A percentile compares a stretch with the other conserved stretches of the same genome.
phyloP scores from a whole-genome alignment of 352 stramenopile genomes.

The Pythium angustatum region DNA sequence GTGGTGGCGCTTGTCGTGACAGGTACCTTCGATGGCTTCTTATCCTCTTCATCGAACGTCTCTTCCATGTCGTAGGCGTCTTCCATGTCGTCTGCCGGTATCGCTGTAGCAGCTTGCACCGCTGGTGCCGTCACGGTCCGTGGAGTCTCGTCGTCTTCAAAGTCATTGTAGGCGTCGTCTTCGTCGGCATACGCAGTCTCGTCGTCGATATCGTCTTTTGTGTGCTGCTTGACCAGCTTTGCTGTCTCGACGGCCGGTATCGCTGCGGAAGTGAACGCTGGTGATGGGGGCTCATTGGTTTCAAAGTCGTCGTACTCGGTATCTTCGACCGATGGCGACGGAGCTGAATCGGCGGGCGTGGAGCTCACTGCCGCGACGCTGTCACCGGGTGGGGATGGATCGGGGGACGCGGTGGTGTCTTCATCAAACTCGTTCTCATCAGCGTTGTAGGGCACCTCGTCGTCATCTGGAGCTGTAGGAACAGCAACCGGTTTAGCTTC shows the following conservation, averaged over 20 bases:
- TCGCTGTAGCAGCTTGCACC: not conserved
- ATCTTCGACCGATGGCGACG: slow-evolving; percentile 8
- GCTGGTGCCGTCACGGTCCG: not conserved
- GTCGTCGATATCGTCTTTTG: slow-evolving; percentile 7
- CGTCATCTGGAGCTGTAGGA: not conserved
- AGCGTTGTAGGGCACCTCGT: slow-evolving; percentile 21
- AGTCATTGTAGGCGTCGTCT: slow-evolving; percentile 52
- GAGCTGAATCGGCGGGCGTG: not conserved
- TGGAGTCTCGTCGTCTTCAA: slow-evolving; percentile 29
- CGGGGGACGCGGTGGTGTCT: not conserved
- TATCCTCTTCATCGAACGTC: slow-evolving; percentile 45
- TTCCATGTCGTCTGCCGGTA: slow-evolving; percentile 27
- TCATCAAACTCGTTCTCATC: slow-evolving; percentile 25
- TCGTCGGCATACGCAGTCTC: slow-evolving; percentile 24
- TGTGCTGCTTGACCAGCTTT: slow-evolving; percentile 10
- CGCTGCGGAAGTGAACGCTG: not conserved
- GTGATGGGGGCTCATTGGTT: not conserved
- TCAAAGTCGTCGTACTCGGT: slow-evolving; percentile 26
- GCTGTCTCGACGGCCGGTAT: not conserved
- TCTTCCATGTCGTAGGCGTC: slow-evolving; percentile 43
- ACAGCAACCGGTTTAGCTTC: not conserved
- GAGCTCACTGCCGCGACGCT: not conserved
- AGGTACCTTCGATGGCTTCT: slow-evolving; percentile 3
- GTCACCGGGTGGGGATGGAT: not conserved
- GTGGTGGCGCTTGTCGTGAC: not conserved